phyloP scores from a whole-genome alignment of 169 alveolate species.

The Plasmodium cynomolgi region DNA sequence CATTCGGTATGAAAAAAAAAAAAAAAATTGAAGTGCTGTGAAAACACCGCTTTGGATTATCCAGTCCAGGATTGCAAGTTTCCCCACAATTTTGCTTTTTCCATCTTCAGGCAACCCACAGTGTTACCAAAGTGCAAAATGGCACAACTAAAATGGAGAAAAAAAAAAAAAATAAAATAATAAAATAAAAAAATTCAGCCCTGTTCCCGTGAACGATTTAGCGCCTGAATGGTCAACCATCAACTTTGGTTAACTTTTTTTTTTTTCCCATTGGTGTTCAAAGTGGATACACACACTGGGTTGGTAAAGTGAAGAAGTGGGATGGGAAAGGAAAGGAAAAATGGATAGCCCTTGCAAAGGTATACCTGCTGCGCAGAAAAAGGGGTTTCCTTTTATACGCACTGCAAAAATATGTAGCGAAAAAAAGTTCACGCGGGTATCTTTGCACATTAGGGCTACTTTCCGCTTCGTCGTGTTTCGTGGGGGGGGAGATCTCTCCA shows the following conservation, averaged over 20 bases:
- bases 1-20: not conserved
- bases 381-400: not conserved
- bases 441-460: not conserved
- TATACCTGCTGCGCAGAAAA: not conserved
- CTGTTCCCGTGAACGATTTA: not conserved
- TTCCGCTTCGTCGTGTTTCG: no score
- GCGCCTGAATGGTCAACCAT: not conserved
- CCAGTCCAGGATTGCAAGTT: no score
- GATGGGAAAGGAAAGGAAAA: not conserved
- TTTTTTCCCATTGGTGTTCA: not conserved
- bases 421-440: not conserved
- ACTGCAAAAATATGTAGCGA: not conserved
- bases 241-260: not conserved
- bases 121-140: not conserved
- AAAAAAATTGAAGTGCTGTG: not conserved
- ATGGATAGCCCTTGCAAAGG: not conserved
- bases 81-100: no score
- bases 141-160: not conserved
- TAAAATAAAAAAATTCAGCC: not conserved
- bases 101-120: no score
- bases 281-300: not conserved
- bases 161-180: not conserved
- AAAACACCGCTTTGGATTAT: not conserved
- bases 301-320: not conserved
- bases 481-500: not conserved